These are phyloP conservation scores for Globisporangium recalcitrans DNA, from an alignment of 352 stramenopile species.

Conservation along the genomic window DNA sequence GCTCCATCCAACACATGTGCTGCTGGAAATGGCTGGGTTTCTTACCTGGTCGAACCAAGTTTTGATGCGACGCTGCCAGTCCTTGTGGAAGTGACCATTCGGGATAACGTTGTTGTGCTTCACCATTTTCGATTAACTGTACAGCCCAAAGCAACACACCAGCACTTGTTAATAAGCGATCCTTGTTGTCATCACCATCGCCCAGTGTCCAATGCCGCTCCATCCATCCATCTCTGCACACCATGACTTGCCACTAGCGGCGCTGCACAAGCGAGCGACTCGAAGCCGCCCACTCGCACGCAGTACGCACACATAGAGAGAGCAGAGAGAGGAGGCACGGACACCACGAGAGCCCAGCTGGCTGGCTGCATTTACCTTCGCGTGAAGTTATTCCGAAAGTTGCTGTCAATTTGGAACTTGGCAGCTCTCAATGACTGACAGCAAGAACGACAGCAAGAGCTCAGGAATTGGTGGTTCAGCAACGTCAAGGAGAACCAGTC, in stretches of 20 bases:
- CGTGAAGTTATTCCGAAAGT: conserved; percentile 78
- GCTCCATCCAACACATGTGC: background rate
- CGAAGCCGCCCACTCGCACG: background rate
- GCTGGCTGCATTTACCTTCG: conserved; percentile 52
- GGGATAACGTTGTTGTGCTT: conserved; percentile 99
- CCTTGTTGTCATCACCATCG: background rate
- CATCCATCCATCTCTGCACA: background rate
- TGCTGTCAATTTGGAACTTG: conserved; percentile 89
- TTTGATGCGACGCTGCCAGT: conserved; percentile 97
- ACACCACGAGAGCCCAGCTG: background rate
- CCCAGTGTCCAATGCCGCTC: background rate
- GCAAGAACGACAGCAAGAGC: conserved; percentile 15
- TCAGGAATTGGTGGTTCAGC: conserved; percentile 78
- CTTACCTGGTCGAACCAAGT: conserved; percentile 95
- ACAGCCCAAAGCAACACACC: conserved; percentile 4
- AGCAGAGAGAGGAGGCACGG: background rate
- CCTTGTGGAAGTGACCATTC: conserved; percentile 99
- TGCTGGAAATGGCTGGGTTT: background rate
- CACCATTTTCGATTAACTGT: conserved; percentile 88
- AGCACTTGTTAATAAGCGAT: conserved; percentile 7
- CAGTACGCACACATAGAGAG: conserved; percentile 1
- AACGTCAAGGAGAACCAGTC: conserved; percentile 74
- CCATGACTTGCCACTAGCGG: background rate
- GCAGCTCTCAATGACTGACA: conserved; percentile 34
- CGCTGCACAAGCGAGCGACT: background rate